Evolutionary conservation across 352 stramenopile genomes (phyloP), one percentile per base, ranked within the genome.

Genomic region (Phytophthora constricta): DNA sequence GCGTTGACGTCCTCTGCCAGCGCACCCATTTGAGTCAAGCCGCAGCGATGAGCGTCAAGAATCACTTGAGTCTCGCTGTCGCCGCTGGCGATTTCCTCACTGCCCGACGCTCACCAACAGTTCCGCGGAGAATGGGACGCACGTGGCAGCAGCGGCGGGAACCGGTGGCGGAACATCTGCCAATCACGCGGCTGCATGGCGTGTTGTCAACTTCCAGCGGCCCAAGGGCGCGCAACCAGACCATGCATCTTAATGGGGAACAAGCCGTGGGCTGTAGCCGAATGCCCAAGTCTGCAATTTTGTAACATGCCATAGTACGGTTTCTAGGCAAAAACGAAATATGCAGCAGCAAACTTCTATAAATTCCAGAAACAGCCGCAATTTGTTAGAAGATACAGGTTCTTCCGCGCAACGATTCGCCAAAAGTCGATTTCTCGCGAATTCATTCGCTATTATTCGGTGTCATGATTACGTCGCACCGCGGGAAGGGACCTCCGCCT

Each of bases 171-270:
- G 45, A 39, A 5, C 34, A 19, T 16, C 14, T 42, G 39, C 66
- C 66, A 74, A 74, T 74, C 66, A 72, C 43, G 57, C 31, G 41
- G 14, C 68, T 52, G 27, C 58, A 58, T 51, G 28, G 39, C 19
- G 33, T 52, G 10, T 33, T 68, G 68, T 76, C 68, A 76, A 76
- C 62, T 71, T 72, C 54, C 48, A 67, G 20, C 31, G 13, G 31
- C n/a, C n/a, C n/a, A n/a, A n/a, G n/a, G n/a, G n/a, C n/a, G n/a
- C n/a, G n/a, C n/a, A n/a, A n/a, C n/a, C n/a, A n/a, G n/a, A n/a
- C n/a, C n/a, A n/a, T n/a, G n/a, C n/a, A n/a, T n/a, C n/a, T n/a
- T n/a, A n/a, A n/a, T n/a, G n/a, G n/a, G n/a, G n/a, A n/a, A n/a
- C n/a, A n/a, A n/a, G n/a, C n/a, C n/a, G n/a, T n/a, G n/a, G n/a